These are phyloP conservation scores for Adansonia grandidieri DNA, from an alignment of 441 rosid genomes.

Conservation along the genomic window DNA sequence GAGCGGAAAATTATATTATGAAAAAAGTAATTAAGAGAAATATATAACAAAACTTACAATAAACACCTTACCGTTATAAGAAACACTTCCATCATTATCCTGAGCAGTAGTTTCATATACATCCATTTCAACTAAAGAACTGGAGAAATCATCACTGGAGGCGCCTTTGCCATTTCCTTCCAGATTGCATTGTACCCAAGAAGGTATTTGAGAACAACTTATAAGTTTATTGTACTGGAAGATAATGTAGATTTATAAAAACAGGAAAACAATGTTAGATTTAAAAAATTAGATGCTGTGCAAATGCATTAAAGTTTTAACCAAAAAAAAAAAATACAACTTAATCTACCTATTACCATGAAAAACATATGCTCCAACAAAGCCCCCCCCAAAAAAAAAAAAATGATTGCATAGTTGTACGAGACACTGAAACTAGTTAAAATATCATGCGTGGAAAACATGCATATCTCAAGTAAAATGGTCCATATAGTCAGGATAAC, in stretches of 20 bases:
- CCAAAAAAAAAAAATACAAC: too few relatives aligned
- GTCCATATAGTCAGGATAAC: not conserved
- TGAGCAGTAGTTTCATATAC: conserved; percentile 60
- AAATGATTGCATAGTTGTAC: not conserved
- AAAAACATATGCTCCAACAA: not conserved
- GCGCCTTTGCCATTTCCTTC: conserved; percentile 65
- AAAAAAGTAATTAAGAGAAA: not conserved
- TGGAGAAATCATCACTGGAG: conserved; percentile 53
- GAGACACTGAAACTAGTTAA: not conserved
- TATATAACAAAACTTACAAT: not conserved
- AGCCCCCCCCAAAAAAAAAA: not conserved
- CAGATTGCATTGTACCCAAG: conserved; percentile 84
- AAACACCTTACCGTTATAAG: conserved; percentile 56
- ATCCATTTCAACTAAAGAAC: conserved; percentile 88
- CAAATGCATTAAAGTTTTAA: not conserved
- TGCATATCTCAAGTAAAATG: conserved; percentile 1
- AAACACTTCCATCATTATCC: conserved; percentile 37
- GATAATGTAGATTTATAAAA: conserved; percentile 28
- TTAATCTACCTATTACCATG: not conserved
- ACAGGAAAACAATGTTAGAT: conserved; percentile 27
- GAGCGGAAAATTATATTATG: conserved; percentile 10
- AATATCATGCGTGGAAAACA: not conserved
- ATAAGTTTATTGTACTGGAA: conserved; percentile 81
- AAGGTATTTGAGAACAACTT: conserved; percentile 68
- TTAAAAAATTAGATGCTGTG: conserved; percentile 16